Evolutionary conservation across 805 yeast genomes (phyloP).

Genomic region (Metschnikowia continentalis): DNA sequence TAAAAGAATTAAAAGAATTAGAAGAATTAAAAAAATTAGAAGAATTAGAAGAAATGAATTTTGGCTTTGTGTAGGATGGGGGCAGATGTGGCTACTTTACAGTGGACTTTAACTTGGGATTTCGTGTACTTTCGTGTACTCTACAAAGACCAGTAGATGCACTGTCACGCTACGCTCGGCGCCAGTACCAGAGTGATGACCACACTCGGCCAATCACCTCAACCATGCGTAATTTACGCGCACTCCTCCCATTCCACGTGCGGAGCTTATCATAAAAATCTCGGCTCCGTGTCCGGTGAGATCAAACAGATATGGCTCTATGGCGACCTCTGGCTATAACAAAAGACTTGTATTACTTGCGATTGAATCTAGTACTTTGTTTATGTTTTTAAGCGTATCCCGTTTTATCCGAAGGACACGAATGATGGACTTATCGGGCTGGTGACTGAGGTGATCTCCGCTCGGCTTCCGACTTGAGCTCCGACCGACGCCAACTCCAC

Average conservation of each 20-base stretch:
- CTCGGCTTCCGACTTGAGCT: not conserved
- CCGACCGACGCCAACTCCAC: not conserved
- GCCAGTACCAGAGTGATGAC: not conserved
- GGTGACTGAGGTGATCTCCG: not conserved
- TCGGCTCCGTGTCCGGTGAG: slow-evolving; percentile 3
- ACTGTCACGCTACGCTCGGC: not conserved
- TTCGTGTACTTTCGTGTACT: not conserved
- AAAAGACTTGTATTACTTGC: too few species aligned
- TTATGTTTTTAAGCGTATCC: too few species aligned
- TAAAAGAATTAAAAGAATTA: too few species aligned
- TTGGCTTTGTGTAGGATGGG: too few species aligned
- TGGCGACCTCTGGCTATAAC: not conserved
- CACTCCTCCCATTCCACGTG: not conserved
- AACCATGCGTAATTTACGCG: slow-evolving; percentile 2
- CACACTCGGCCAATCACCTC: slow-evolving; percentile 2
- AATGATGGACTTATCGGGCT: not conserved
- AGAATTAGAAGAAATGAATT: too few species aligned
- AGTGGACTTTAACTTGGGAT: too few species aligned
- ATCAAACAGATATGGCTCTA: not conserved
- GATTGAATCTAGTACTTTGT: too few species aligned
- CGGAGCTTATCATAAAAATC: slow-evolving; percentile 1
- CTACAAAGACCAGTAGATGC: not conserved
- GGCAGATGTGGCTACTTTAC: not conserved
- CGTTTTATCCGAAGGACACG: too few species aligned
- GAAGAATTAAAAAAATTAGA: too few species aligned